phyloP scores from a whole-genome alignment of 2,329 filamentous ascomycete genomes.

The Pseudopyrenochaeta lycopersici region DNA sequence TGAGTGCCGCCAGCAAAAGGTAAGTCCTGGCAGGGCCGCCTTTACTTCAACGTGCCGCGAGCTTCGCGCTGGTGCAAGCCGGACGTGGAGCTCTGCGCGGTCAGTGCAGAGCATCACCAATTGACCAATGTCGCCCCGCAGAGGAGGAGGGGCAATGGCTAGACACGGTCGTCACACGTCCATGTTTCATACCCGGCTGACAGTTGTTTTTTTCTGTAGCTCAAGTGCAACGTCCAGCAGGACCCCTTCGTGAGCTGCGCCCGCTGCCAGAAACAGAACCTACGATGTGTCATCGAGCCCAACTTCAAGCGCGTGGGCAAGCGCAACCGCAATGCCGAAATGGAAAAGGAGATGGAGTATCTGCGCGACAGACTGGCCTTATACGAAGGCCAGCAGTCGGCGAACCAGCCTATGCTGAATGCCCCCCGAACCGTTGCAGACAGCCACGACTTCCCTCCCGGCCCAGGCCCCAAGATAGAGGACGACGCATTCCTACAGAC shows the following conservation, averaged over 20 bases:
- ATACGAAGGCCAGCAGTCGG: constrained; percentile 62
- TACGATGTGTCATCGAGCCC: constrained; percentile 85
- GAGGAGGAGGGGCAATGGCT: background rate
- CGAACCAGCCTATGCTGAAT: constrained; percentile 35
- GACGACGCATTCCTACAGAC: constrained; percentile 48
- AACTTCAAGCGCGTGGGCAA: constrained; percentile 88
- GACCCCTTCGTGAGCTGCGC: constrained; percentile 81
- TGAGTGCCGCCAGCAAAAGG: constrained; percentile 86
- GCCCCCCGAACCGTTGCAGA: constrained; percentile 34
- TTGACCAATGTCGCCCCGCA: too few relatives aligned
- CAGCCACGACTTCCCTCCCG: constrained; percentile 30
- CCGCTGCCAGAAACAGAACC: constrained; percentile 79
- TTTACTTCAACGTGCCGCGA: background rate
- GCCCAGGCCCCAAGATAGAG: constrained; percentile 34
- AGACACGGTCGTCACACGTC: constrained; percentile 4
- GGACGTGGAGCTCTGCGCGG: background rate
- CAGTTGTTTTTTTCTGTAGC: constrained; percentile 58
- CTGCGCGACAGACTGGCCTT: constrained; percentile 66
- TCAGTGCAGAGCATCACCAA: background rate
- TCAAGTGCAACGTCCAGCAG: constrained; percentile 85
- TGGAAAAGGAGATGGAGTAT: constrained; percentile 80
- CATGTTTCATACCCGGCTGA: constrained; percentile 20
- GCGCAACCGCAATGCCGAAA: constrained; percentile 82
- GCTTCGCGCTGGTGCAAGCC: background rate
- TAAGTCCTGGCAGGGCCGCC: constrained; percentile 52